Evolutionary conservation across 768 basidiomycete species (phyloP).

Genomic region (Trametes gibbosa): DNA sequence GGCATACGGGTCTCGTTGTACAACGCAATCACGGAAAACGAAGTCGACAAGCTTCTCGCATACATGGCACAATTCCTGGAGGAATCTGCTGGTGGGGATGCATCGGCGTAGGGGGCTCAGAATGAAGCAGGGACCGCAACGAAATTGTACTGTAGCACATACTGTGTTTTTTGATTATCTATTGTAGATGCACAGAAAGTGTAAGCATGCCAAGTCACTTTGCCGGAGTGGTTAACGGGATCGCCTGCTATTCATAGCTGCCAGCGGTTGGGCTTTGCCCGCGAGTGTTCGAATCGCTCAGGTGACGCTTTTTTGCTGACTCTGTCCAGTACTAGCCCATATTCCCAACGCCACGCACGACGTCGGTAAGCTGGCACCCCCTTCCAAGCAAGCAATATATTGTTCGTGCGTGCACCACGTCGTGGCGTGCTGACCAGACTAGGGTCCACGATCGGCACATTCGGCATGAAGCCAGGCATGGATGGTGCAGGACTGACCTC

Average conservation of each 20-base stretch:
- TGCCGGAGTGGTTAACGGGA: slow-evolving; percentile 90
- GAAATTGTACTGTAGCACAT: neutral
- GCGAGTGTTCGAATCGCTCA: slow-evolving; percentile 63
- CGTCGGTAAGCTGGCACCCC: too few species aligned
- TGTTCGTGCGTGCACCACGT: too few species aligned
- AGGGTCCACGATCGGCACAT: too few species aligned
- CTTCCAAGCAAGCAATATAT: too few species aligned
- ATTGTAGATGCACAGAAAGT: too few species aligned
- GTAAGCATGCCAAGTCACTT: slow-evolving; percentile 72
- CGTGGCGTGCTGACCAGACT: too few species aligned
- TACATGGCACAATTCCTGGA: slow-evolving; percentile 31
- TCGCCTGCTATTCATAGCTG: slow-evolving; percentile 40
- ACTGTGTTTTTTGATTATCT: too few species aligned
- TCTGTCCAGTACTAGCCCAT: neutral
- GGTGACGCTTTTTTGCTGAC: slow-evolving; percentile 46
- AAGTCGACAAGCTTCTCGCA: slow-evolving; percentile 36
- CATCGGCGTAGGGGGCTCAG: neutral
- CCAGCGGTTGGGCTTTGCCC: slow-evolving; percentile 59
- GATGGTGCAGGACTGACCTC: neutral
- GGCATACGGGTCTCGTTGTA: slow-evolving; percentile 57
- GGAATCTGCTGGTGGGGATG: neutral
- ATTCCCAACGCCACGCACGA: too few species aligned
- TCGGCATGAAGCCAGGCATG: too few species aligned
- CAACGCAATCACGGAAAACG: slow-evolving; percentile 55
- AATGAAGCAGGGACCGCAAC: neutral